Percentiles rank a stretch among this genome's conserved stretches.
Conservation (phyloP, 176 grass and related monocot species). For the Poa annua region DNA sequence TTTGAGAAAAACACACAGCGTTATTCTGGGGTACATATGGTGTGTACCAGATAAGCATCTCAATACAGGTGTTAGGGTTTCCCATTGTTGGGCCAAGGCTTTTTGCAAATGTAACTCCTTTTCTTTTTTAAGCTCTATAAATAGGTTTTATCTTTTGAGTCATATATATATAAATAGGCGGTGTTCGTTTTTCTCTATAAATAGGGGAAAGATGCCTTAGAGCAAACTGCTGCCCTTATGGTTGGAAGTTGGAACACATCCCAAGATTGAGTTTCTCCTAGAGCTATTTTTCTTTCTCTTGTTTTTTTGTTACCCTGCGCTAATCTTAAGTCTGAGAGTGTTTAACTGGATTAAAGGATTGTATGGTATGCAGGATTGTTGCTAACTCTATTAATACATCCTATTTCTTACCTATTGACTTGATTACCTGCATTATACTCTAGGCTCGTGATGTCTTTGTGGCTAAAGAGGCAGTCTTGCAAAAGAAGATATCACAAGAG, state of each 20-base stretch:
- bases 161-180: neutral
- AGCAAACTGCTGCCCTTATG: neutral
- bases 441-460: conserved; percentile 75
- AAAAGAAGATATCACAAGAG: conserved; percentile 88
- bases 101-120: conserved; percentile 8
- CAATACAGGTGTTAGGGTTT: neutral
- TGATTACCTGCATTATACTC: conserved; percentile 24
- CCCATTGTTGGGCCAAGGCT: neutral
- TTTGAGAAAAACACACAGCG: neutral
- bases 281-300: neutral
- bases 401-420: neutral
- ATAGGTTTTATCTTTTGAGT: neutral
- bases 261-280: neutral
- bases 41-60: neutral
- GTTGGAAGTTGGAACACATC: neutral
- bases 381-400: neutral
- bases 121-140: neutral
- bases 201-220: neutral
- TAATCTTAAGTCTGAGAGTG: neutral
- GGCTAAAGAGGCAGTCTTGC: conserved; percentile 69
- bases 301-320: neutral
- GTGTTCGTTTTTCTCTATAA: neutral
- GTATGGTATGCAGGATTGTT: neutral
- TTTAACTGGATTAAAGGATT: conserved; percentile 1
- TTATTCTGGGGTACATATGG: neutral